Base-by-base conservation (phyloP, 2,329 filamentous ascomycete species). In the Aspergillus sp. region DNA sequence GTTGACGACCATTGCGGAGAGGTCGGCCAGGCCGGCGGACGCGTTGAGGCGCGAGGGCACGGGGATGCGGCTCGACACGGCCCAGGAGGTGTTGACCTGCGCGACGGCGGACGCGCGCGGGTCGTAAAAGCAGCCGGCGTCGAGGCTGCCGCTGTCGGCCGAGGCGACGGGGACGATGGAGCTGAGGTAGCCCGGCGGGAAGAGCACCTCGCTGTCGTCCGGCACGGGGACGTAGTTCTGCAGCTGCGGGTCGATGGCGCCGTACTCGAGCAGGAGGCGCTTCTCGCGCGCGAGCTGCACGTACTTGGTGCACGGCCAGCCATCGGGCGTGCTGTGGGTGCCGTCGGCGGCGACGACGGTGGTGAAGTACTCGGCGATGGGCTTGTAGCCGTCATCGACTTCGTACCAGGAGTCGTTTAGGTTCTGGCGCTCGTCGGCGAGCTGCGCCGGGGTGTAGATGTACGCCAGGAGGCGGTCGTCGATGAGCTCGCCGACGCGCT, bases 301-400 rank as follows among this genome's bases (percentile, higher is more conserved):
- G 58, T 78, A 84, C 17, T 77, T 75, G 58, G 83, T 79, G n/a
- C 78, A 80, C 0, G 85, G 85, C 85, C 85, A 88, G 10, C 85
- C 85, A 67, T 85, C 76, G 1, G 74, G 63, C 0, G 84, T 86
- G 17, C 74, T 75, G 32, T 71, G 69, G n/a, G 52, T 58, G 16
- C 74, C 71, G 3, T 68, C 59, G 10, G 59, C 45, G 38, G 71
- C 59, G 23, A 67, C 61, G 7, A 76, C 63, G 1, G 73, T 71
- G 5, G 70, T 71, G 53, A 82, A 85, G 59, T 86, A 88, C 20
- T 77, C 75, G 3, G 68, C 58, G 17, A 78, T 71, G 1, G 83
- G 81, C 34, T 73, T 71, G 47, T 77, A 75, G 45, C 54, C 64
- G 29, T 62, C 67, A 16, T 63, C 54, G 14, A 75, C 71, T 6